Evolutionary conservation across 140 eudicot species (phyloP), one percentile per base, ranked within the genome.

Genomic region (Stevia rebaudiana): DNA sequence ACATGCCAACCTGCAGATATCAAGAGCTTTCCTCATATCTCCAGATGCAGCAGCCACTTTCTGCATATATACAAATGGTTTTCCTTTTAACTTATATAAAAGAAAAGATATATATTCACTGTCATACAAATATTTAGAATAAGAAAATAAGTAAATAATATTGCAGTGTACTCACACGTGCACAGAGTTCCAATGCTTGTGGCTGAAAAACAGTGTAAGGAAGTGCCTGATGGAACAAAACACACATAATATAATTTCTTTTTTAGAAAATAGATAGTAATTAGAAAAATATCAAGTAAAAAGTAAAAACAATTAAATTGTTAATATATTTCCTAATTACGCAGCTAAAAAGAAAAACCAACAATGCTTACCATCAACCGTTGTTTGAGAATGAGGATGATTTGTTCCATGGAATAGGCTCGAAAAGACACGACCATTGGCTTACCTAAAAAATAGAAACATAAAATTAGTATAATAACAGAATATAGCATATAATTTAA

Each of bases 1-100:
- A 53, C 12, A 61, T n/a, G 57, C 74, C 49, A 59, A 92, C 98
- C 98, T 85, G 92, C 96, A 92, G 46, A 92, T 78, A 40, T 86
- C 80, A 54, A 92, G 95, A 63, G 92, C 96, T 77, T 88, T 92
- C 76, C 98, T 81, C 98, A 92, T 88, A 74, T 92, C 98, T 44
- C 96, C 98, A 56, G 98, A 87, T 68, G 94, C 95, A 52, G 98
- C 90, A 50, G 98, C 95, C 75, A 92, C 98, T 83, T 73, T 92
- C 98, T 92, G 87, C 65, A 73, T 73, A 40, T 71, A 67, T 13
- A 65, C 19, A 54, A 51, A 15, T 8, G 51, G 11, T 25, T 16
- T n/a, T 50, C 37, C 11, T 18, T 35, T 48, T 31, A 13, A 33
- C n/a, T n/a, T 61, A 25, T 13, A 33, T 2, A 0, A 25, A 61